Base-by-base conservation (phyloP, 2,329 filamentous ascomycete genomes). In the Nigrograna mackinnonii region DNA sequence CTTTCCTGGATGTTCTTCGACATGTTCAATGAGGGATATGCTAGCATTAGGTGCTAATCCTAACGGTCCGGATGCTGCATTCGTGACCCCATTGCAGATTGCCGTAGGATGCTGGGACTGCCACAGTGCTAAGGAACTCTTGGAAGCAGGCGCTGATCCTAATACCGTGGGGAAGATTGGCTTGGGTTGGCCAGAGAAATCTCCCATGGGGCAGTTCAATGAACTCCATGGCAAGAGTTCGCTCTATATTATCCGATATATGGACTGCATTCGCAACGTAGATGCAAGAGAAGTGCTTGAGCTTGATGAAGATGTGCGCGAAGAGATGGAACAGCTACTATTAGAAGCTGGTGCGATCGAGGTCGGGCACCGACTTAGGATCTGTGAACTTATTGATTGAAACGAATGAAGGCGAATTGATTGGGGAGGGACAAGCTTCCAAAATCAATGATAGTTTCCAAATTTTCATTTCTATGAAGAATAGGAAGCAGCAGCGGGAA, bases 31-130 rank as follows among this genome's bases (percentile, higher is more conserved):
- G n/a, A n/a, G n/a, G n/a, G n/a, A 18, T 22, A 6, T 40, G n/a
- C 37, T 40, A 18, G n/a, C 21, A 13, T 22, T 33, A 5, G 26
- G 28, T 21, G 26, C 28, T 4, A 34, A 17, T 34, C 5, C 37
- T 30, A 40, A 40, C 18, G 37, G 26, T 21, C 22, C 37, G 21
- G 20, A 22, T 22, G 26, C 6, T 34, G n/a, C 9, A 9, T 34
- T 33, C 6, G 18, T 40, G 19, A 40, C 28, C 16, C 37, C 37
- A 5, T 30, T 40, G 4, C 37, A 40, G 17, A 40, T 40, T 6
- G 30, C 37, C 6, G 30, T 34, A 24, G 26, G 13, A 22, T 22
- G 19, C 13, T 34, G 37, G 26, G 30, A 40, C 17, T 7, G 33
- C 4, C 5, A 22, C n/a, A 18, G 26, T 14, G 13, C 34, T 5